Base-by-base conservation (phyloP, 208 protist genomes). In the Acanthamoeba healyi region DNA sequence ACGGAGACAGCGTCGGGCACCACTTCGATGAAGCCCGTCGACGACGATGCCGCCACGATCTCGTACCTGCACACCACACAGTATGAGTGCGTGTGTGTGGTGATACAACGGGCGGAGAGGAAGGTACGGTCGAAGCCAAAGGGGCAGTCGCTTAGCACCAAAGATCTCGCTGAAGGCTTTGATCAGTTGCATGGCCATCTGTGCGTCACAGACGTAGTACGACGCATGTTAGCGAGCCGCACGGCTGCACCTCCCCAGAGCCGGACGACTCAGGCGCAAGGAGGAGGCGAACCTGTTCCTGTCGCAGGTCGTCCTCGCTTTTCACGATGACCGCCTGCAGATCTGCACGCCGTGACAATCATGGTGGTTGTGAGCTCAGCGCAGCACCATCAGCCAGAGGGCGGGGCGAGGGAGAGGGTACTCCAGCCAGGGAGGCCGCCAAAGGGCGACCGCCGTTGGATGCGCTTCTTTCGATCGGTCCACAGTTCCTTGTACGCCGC, bases 121-220 rank as follows among this genome's bases (percentile, higher is more conserved):
- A 44, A 74, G 0, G 65, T 42, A 94, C 77, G 92, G 65, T 70
- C 92, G 92, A 26, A 94, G 74, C 72, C 74, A 94, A 6, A 93
- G 63, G 1, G 88, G 88, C 22, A 93, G 63, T 14, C 42, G 84
- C 32, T 56, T 49, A 10, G 74, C 74, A 5, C 22, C n/a, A 42
- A 84, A 94, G 10, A 94, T 89, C n/a, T 94, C 40, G 32, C 24
- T 42, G 32, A 88, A 51, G 54, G 32, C n/a, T 29, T 89, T 89
- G 42, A 94, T 94, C 15, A 94, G 70, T 24, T 94, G 92, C 79
- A 89, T 89, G 1, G 92, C 92, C 51, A 94, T 74, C 65, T 74
- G 63, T 6, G 19, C n/a, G 15, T 4, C 56, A 29, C 56, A 22
- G 4, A 65, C n/a, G 7, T 22, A 65, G 56, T 17, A 65, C n/a